A percentile compares a stretch with the other conserved stretches of the same genome.
These are phyloP conservation scores for Evansstolkia leycettana DNA, from an alignment of 495 filamentous ascomycete genomes.

Conservation along the genomic window DNA sequence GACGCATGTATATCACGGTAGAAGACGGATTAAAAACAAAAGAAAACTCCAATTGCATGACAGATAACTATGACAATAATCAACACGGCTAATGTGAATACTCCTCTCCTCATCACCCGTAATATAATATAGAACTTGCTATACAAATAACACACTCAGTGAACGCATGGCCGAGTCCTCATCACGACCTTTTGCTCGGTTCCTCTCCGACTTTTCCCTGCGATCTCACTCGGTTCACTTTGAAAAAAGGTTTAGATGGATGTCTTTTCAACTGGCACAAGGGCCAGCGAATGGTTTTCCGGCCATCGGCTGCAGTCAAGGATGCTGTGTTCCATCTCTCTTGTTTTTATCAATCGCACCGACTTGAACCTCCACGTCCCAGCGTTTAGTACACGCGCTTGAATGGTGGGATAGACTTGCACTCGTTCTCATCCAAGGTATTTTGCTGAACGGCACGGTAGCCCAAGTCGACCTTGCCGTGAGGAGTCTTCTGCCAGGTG, in stretches of 20 bases:
- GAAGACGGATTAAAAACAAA: slow-evolving; percentile 4
- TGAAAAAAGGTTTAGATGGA: no score
- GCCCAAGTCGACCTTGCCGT: slow-evolving; percentile 61
- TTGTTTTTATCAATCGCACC: neutral
- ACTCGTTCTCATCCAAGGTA: slow-evolving; percentile 83
- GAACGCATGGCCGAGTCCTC: slow-evolving; percentile 13
- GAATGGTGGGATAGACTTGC: slow-evolving; percentile 77
- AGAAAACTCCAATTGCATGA: slow-evolving; percentile 19
- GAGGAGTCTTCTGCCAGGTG: slow-evolving; percentile 80
- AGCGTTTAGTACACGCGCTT: slow-evolving; percentile 65
- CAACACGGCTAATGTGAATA: slow-evolving; percentile 24
- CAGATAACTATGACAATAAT: slow-evolving; percentile 26
- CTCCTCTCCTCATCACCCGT: slow-evolving; percentile 32
- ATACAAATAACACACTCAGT: slow-evolving; percentile 21
- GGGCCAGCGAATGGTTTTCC: no score
- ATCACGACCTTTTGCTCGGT: neutral
- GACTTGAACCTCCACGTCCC: no score
- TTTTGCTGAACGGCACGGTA: slow-evolving; percentile 67
- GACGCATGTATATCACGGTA: no score
- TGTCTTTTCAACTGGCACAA: no score
- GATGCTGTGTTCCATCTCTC: neutral
- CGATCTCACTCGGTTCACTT: no score
- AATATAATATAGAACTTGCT: slow-evolving; percentile 29
- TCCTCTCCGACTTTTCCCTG: no score
- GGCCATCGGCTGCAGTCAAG: no score